These are phyloP conservation scores for Capronia americana DNA, from an alignment of 2,329 filamentous ascomycete species.

Conservation along the genomic window DNA sequence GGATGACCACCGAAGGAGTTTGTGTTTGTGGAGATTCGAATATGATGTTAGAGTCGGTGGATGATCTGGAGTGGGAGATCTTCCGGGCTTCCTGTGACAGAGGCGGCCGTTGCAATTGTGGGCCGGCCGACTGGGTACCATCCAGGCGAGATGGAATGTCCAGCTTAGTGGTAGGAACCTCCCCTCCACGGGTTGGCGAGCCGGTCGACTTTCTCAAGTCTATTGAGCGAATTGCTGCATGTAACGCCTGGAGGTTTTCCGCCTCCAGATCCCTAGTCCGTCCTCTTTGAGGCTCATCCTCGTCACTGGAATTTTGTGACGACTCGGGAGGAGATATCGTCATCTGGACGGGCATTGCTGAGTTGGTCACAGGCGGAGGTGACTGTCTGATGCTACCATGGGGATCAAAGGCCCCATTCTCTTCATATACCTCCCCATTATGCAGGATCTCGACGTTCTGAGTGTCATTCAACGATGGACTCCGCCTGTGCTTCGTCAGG, in stretches of 20 bases:
- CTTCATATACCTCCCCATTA: conserved; percentile 35
- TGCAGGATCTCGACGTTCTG: conserved; percentile 39
- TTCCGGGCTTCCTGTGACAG: conserved; percentile 64
- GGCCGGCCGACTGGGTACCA: conserved; percentile 46
- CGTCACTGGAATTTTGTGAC: conserved; percentile 78
- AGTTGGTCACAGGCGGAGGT: conserved; percentile 78
- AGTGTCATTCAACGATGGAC: conserved; percentile 57
- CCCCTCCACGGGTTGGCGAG: conserved; percentile 58
- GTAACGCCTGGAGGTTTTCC: conserved; percentile 68
- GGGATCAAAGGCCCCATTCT: conserved; percentile 44
- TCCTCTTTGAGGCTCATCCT: conserved; percentile 65
- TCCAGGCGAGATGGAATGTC: conserved; percentile 35
- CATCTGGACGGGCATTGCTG: conserved; percentile 79
- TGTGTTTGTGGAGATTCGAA: conserved; percentile 52
- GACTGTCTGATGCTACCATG: conserved; percentile 77
- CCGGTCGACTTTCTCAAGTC: conserved; percentile 65
- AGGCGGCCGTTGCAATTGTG: conserved; percentile 48
- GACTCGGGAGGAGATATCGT: conserved; percentile 93
- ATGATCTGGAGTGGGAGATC: conserved; percentile 66
- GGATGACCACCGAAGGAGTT: conserved; percentile 49
- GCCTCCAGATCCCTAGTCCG: conserved; percentile 47
- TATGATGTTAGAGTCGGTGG: conserved; percentile 61
- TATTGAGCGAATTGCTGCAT: conserved; percentile 82
- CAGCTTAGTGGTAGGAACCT: conserved; percentile 33
- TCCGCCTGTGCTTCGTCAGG: conserved; percentile 66